phyloP scores from a whole-genome alignment of 1,284 basidiomycete genomes.

The Mrakiaceae sp. region DNA sequence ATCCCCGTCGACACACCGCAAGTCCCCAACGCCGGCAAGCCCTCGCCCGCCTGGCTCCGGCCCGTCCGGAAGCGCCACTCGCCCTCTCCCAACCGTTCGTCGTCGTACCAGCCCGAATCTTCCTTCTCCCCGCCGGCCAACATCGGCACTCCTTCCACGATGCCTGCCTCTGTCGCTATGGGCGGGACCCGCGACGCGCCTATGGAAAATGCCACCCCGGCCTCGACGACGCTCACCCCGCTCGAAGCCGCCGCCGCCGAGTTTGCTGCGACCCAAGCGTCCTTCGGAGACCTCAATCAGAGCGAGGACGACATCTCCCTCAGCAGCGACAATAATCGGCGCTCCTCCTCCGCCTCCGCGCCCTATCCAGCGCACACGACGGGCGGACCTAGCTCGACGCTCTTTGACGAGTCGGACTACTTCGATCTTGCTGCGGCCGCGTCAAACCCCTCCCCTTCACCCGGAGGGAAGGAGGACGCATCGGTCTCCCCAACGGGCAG shows the following conservation, averaged over 20 bases:
- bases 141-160: too few species aligned
- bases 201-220: neutral
- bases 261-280: neutral
- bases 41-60: constrained; percentile 68
- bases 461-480: too few species aligned
- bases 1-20: constrained; percentile 62
- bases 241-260: neutral
- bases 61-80: constrained; percentile 55
- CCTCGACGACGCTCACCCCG: neutral
- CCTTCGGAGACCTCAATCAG: constrained; percentile 5
- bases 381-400: neutral
- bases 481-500: too few species aligned
- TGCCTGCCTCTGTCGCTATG: too few species aligned
- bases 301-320: constrained; percentile 10
- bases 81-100: constrained; percentile 26
- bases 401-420: neutral
- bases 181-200: too few species aligned
- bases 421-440: constrained; percentile 14
- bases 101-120: constrained; percentile 32
- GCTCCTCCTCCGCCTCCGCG: neutral
- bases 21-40: constrained; percentile 41
- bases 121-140: constrained; percentile 36
- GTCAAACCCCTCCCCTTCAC: constrained; percentile 5
- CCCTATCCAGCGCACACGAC: neutral
- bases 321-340: neutral